These are phyloP conservation scores for Botryosphaeria dothidea DNA, from an alignment of 2,329 filamentous ascomycete species.

Conservation along the genomic window DNA sequence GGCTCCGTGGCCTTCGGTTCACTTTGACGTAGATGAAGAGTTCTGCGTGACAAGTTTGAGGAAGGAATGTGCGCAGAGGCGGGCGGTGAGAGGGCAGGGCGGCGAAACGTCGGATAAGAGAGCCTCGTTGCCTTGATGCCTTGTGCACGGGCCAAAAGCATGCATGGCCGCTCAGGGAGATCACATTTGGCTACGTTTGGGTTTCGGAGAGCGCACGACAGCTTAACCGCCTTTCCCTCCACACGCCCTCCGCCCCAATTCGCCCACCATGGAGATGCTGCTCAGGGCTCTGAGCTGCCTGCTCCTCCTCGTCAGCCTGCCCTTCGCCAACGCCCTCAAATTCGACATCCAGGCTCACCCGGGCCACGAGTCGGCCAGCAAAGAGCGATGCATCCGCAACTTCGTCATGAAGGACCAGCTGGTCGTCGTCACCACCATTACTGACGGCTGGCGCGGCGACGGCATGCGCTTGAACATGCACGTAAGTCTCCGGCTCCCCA, in stretches of 20 bases:
- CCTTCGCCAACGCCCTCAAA: slow-evolving; percentile 69
- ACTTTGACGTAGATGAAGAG: too few relatives aligned
- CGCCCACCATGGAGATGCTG: slow-evolving; percentile 37
- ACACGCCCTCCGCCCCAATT: neutral
- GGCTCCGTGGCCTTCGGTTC: too few relatives aligned
- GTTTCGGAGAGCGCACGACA: slow-evolving; percentile 3
- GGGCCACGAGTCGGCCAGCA: slow-evolving; percentile 61
- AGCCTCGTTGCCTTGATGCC: too few relatives aligned
- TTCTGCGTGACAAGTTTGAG: too few relatives aligned
- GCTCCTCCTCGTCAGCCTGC: slow-evolving; percentile 41
- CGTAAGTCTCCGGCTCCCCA: slow-evolving; percentile 55
- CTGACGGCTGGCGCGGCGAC: slow-evolving; percentile 84
- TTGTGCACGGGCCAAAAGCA: neutral
- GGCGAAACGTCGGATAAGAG: neutral
- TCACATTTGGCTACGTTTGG: slow-evolving; percentile 1
- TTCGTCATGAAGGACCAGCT: slow-evolving; percentile 90
- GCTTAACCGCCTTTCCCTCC: neutral
- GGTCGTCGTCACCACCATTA: slow-evolving; percentile 89
- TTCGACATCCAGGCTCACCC: slow-evolving; percentile 81
- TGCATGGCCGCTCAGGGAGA: slow-evolving; percentile 1
- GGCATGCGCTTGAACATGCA: slow-evolving; percentile 94
- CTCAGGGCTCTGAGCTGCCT: slow-evolving; percentile 35
- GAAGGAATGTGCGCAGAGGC: too few relatives aligned
- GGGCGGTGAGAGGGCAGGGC: neutral
- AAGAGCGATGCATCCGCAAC: slow-evolving; percentile 92